These are phyloP conservation scores for Botrytis deweyae DNA, from an alignment of 2,329 filamentous ascomycete genomes.

Conservation along the genomic window DNA sequence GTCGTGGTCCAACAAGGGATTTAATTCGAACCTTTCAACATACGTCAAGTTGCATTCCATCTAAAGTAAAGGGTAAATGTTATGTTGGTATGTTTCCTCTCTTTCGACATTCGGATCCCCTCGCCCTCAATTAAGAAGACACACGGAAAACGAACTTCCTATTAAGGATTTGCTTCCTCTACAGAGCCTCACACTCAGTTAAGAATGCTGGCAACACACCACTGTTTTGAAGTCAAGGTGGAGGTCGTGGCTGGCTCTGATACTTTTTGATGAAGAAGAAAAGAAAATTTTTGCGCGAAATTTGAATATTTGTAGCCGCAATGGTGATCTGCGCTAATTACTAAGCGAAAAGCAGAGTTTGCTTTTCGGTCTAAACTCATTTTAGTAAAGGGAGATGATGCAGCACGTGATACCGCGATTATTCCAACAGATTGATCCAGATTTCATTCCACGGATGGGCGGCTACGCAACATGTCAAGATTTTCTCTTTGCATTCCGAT, in stretches of 20 bases:
- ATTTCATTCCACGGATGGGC: not conserved
- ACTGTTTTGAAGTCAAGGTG: constrained; percentile 57
- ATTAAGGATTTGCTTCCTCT: constrained; percentile 58
- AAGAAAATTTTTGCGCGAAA: constrained; percentile 21
- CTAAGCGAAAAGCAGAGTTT: constrained; percentile 3
- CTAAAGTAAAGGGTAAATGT: not conserved
- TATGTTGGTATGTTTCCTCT: constrained; percentile 56
- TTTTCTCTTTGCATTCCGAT: constrained; percentile 11
- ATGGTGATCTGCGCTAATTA: constrained; percentile 6
- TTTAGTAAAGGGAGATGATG: not conserved
- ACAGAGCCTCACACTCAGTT: constrained; percentile 58
- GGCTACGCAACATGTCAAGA: not conserved
- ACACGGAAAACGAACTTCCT: constrained; percentile 70
- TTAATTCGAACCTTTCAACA: not conserved
- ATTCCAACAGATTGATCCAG: not conserved
- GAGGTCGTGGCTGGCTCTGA: constrained; percentile 70
- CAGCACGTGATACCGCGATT: not conserved
- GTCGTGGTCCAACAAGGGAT: not conserved
- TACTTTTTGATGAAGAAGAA: constrained; percentile 57
- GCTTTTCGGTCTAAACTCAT: not conserved
- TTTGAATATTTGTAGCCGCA: constrained; percentile 14
- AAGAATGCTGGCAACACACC: constrained; percentile 66
- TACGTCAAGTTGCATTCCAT: constrained; percentile 1
- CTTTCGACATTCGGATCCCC: constrained; percentile 68
- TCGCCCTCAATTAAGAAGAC: constrained; percentile 71